Conservation (phyloP, 768 basidiomycete genomes). For the Lentinula detonsa region DNA sequence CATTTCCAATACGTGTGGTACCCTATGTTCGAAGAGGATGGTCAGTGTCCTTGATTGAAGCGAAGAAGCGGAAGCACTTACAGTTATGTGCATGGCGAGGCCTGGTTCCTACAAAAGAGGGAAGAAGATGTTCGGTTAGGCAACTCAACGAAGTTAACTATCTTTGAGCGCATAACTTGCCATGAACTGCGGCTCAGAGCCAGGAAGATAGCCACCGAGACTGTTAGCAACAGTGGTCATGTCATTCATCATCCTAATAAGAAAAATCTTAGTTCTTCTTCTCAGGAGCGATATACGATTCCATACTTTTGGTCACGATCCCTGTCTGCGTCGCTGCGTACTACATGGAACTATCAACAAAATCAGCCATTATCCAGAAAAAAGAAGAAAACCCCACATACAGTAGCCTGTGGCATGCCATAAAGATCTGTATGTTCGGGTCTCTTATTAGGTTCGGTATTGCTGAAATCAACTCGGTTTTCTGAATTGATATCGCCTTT, state of each 20-base stretch:
- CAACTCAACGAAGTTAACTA: not conserved
- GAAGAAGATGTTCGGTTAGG: slow-evolving; percentile 6
- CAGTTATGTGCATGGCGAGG: not conserved
- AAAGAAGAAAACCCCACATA: slow-evolving; percentile 12
- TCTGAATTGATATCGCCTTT: slow-evolving; percentile 9
- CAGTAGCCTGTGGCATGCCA: slow-evolving; percentile 28
- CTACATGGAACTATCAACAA: not conserved
- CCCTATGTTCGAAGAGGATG: slow-evolving; percentile 2
- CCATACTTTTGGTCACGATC: not conserved
- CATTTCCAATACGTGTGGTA: slow-evolving; percentile 8
- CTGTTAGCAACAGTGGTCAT: slow-evolving; percentile 23
- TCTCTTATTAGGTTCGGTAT: slow-evolving; percentile 9
- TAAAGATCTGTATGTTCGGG: slow-evolving; percentile 17
- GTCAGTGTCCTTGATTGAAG: not conserved
- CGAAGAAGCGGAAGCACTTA: not conserved
- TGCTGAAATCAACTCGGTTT: slow-evolving; percentile 9
- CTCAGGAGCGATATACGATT: slow-evolving; percentile 1
- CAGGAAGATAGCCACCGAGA: slow-evolving; percentile 26
- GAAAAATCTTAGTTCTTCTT: not conserved
- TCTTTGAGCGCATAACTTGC: slow-evolving; percentile 8
- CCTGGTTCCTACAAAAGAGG: not conserved
- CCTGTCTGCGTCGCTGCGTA: not conserved
- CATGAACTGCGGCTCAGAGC: slow-evolving; percentile 27
- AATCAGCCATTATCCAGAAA: not conserved
- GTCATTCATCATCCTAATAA: slow-evolving; percentile 13